These are phyloP conservation scores for Inga oerstediana DNA, from an alignment of 306 rosid species.

Conservation along the genomic window DNA sequence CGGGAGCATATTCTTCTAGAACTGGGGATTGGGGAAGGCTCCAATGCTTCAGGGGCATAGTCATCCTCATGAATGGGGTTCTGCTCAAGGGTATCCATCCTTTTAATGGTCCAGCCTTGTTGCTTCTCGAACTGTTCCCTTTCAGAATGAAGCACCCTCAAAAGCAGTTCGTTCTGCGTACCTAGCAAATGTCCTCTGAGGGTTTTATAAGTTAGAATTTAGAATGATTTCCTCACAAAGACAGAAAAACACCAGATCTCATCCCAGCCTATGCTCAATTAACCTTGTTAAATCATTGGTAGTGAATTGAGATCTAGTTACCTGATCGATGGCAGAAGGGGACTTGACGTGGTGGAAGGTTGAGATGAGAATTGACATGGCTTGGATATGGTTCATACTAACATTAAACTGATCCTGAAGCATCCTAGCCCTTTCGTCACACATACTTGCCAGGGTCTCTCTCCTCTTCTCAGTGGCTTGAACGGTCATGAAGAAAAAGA, in stretches of 20 bases:
- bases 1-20: conserved; percentile 95
- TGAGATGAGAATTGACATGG: conserved; percentile 92
- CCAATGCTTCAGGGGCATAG: conserved; percentile 68
- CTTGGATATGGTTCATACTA: conserved; percentile 94
- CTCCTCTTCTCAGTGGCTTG: conserved; percentile 84
- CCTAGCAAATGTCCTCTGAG: conserved; percentile 82
- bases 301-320: conserved; percentile 40
- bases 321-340: conserved; percentile 95
- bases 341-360: conserved; percentile 84
- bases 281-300: background rate
- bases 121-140: conserved; percentile 94
- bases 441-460: conserved; percentile 84
- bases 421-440: conserved; percentile 98
- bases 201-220: conserved; percentile 50
- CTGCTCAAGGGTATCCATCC: conserved; percentile 83
- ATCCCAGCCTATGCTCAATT: conserved; percentile 6
- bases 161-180: conserved; percentile 96
- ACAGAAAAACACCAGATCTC: conserved; percentile 7
- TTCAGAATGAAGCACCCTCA: conserved; percentile 95
- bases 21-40: conserved; percentile 74
- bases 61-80: conserved; percentile 78
- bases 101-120: conserved; percentile 98
- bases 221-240: conserved; percentile 33
- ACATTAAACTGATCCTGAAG: conserved; percentile 96
- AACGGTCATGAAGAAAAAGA: conserved; percentile 65